These are phyloP conservation scores for Catenaria anguillulae DNA, from an alignment of 371 early-diverging fungal genomes.

Conservation along the genomic window DNA sequence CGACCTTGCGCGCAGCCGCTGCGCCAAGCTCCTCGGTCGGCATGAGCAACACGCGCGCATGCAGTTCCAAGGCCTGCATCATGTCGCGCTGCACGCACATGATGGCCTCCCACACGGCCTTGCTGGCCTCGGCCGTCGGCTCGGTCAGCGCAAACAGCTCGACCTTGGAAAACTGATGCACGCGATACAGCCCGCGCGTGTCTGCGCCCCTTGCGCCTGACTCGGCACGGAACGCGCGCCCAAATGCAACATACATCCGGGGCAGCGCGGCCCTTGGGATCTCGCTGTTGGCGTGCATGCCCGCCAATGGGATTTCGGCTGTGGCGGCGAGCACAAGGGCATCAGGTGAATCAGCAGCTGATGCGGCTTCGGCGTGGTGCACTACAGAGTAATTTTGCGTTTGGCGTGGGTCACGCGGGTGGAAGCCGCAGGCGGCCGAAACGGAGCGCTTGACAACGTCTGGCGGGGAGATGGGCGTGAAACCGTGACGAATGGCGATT, in stretches of 20 bases:
- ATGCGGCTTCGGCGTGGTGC: slow-evolving; percentile 7
- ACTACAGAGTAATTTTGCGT: neutral
- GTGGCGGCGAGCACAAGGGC: slow-evolving; percentile 53
- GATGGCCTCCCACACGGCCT: slow-evolving; percentile 52
- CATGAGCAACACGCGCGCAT: slow-evolving; percentile 77
- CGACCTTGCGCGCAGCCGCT: slow-evolving; percentile 77
- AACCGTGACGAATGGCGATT: slow-evolving; percentile 56
- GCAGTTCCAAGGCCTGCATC: slow-evolving; percentile 61
- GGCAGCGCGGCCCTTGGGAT: slow-evolving; percentile 38
- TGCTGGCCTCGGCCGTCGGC: slow-evolving; percentile 36
- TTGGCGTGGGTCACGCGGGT: slow-evolving; percentile 37
- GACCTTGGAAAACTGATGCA: slow-evolving; percentile 89
- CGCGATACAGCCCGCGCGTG: slow-evolving; percentile 75
- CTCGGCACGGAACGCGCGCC: slow-evolving; percentile 78
- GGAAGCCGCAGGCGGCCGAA: slow-evolving; percentile 80
- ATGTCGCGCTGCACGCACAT: slow-evolving; percentile 53
- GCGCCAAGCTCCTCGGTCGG: slow-evolving; percentile 84
- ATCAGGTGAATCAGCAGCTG: slow-evolving; percentile 10
- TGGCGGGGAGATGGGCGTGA: slow-evolving; percentile 59
- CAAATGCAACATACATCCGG: slow-evolving; percentile 53
- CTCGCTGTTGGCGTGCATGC: slow-evolving; percentile 50
- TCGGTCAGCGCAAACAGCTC: slow-evolving; percentile 70
- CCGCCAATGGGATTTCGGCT: slow-evolving; percentile 84
- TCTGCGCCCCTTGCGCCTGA: slow-evolving; percentile 69
- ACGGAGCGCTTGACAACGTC: slow-evolving; percentile 68